A percentile compares a stretch with the other conserved stretches of the same genome.
Conservation (phyloP, 768 basidiomycete genomes). For the Xanthoconium stramineum region DNA sequence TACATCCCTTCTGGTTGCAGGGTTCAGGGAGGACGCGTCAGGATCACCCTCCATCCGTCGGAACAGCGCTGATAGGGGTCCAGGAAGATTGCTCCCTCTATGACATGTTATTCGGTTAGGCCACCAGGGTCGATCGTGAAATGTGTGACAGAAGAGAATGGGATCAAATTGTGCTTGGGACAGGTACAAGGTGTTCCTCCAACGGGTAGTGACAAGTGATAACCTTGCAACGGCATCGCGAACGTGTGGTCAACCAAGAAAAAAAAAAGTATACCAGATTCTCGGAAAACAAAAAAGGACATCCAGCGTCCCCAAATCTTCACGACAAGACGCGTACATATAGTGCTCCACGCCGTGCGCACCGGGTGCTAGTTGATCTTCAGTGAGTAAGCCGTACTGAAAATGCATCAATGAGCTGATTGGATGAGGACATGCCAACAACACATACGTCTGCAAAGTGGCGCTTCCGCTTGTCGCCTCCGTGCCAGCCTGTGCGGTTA, state of each 20-base stretch:
- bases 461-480: constrained; percentile 61
- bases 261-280: not conserved
- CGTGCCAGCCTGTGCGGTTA: constrained; percentile 58
- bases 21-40: not conserved
- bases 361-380: constrained; percentile 37
- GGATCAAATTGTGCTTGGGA: too few species aligned
- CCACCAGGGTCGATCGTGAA: too few species aligned
- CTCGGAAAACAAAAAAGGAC: not conserved
- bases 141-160: too few species aligned
- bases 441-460: constrained; percentile 49
- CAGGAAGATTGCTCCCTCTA: not conserved
- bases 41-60: not conserved
- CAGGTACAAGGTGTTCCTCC: too few species aligned
- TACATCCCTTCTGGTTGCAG: not conserved
- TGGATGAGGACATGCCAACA: not conserved
- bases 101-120: not conserved
- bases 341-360: too few species aligned
- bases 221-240: too few species aligned
- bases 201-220: too few species aligned
- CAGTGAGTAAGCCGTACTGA: constrained; percentile 45
- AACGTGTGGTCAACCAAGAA: too few species aligned
- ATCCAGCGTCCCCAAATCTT: too few species aligned
- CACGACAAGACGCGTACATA: too few species aligned
- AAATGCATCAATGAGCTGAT: not conserved
- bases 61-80: not conserved